Conservation (phyloP, 2,329 filamentous ascomycete genomes). For the Arthroderma uncinatum region DNA sequence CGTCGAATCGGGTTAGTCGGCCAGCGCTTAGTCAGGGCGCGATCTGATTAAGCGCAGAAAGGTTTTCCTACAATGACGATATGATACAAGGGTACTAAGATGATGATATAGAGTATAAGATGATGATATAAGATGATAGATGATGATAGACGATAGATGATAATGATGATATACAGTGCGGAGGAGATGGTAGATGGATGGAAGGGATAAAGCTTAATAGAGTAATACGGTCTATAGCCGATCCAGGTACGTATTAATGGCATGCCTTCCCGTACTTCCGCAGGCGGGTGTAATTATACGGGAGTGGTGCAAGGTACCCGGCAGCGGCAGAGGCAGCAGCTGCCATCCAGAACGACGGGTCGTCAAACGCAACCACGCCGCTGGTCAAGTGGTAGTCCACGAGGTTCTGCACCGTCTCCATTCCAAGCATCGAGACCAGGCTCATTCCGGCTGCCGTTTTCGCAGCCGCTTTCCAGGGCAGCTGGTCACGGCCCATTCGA, state of each 20-base stretch:
- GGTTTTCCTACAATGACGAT: no score
- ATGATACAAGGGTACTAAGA: neutral
- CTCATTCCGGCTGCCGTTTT: constrained; percentile 49
- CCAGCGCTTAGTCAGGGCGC: constrained; percentile 1
- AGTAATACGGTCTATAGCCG: neutral
- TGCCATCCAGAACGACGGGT: constrained; percentile 43
- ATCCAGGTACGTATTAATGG: constrained; percentile 11
- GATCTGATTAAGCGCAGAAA: constrained; percentile 1
- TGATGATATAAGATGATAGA: no score
- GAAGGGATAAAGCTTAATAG: neutral
- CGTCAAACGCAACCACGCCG: constrained; percentile 38
- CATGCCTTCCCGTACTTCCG: constrained; percentile 16
- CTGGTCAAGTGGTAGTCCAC: constrained; percentile 48
- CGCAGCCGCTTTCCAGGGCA: constrained; percentile 39
- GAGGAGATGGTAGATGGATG: no score
- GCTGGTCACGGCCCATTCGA: constrained; percentile 37
- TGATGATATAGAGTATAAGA: no score
- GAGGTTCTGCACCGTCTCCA: constrained; percentile 45
- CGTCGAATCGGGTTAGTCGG: constrained; percentile 1
- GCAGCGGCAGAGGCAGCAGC: constrained; percentile 24
- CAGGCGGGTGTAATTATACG: constrained; percentile 17
- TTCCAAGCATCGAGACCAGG: constrained; percentile 48
- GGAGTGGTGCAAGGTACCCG: constrained; percentile 16
- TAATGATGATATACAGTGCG: no score
- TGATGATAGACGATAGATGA: no score